phyloP scores from a whole-genome alignment of 1,284 basidiomycete genomes.

The Athelia sp. region DNA sequence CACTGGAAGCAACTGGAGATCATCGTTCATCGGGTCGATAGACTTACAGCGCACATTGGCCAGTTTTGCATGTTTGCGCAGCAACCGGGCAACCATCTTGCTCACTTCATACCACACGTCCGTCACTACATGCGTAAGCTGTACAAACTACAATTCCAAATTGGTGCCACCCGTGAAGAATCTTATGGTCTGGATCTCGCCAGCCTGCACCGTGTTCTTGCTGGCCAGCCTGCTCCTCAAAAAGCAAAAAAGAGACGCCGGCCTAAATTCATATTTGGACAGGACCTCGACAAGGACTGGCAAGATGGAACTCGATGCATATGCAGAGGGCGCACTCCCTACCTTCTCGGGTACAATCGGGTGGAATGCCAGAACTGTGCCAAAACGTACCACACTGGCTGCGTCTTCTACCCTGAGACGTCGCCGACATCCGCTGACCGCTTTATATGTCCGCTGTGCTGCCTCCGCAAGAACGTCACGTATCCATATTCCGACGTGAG shows the following conservation, averaged over 20 bases:
- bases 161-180: slow-evolving; percentile 69
- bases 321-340: slow-evolving; percentile 63
- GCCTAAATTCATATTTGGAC: slow-evolving; percentile 70
- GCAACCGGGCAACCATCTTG: slow-evolving; percentile 59
- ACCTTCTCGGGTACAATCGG: slow-evolving; percentile 51
- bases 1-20: slow-evolving; percentile 73
- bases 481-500: slow-evolving; percentile 73
- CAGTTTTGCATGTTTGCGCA: slow-evolving; percentile 72
- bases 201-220: slow-evolving; percentile 72
- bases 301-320: slow-evolving; percentile 73
- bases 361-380: slow-evolving; percentile 66
- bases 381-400: slow-evolving; percentile 66
- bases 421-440: slow-evolving; percentile 26
- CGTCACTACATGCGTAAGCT: slow-evolving; percentile 84
- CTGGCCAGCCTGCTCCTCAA: slow-evolving; percentile 51
- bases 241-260: slow-evolving; percentile 57
- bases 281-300: slow-evolving; percentile 71
- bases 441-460: slow-evolving; percentile 71
- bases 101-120: slow-evolving; percentile 71
- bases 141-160: slow-evolving; percentile 77
- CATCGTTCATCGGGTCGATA: slow-evolving; percentile 71
- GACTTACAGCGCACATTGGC: slow-evolving; percentile 65
- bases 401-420: slow-evolving; percentile 63
- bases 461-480: slow-evolving; percentile 59
- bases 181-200: slow-evolving; percentile 78